Percentiles rank a stretch among this genome's conserved stretches.
These are phyloP conservation scores for Trichoderma orchidacearum DNA, from an alignment of 495 filamentous ascomycete species.

Conservation along the genomic window DNA sequence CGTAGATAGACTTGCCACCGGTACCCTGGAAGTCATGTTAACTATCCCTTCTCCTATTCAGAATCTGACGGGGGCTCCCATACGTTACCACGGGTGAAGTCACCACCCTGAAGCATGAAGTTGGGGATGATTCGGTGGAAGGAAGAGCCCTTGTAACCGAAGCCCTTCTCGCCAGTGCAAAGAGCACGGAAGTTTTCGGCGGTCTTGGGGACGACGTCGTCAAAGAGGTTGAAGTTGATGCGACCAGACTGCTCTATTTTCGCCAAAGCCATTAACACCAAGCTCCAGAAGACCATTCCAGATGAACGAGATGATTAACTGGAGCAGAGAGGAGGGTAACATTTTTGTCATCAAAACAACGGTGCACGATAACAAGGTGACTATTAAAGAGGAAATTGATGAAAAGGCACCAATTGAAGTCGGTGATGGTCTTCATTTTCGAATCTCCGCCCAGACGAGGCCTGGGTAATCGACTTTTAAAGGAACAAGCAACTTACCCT, in stretches of 20 bases:
- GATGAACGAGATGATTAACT: not conserved
- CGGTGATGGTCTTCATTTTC: too few relatives aligned
- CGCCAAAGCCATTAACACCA: conserved; percentile 3
- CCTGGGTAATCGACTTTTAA: too few relatives aligned
- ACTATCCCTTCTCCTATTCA: not conserved
- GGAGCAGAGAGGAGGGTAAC: not conserved
- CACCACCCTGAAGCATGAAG: conserved; percentile 99
- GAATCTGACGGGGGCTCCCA: conserved; percentile 14
- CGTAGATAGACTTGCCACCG: conserved; percentile 78
- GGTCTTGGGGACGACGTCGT: conserved; percentile 79
- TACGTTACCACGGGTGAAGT: conserved; percentile 94
- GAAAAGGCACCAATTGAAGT: too few relatives aligned
- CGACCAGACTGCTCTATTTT: conserved; percentile 61
- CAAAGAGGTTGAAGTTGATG: conserved; percentile 84
- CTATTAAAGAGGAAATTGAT: too few relatives aligned
- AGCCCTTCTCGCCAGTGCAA: conserved; percentile 86
- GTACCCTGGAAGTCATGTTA: conserved; percentile 45
- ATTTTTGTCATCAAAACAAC: too few relatives aligned
- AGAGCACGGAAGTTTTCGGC: conserved; percentile 89
- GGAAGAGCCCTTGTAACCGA: conserved; percentile 62
- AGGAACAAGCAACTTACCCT: too few relatives aligned
- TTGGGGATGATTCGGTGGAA: conserved; percentile 94
- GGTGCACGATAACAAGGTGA: too few relatives aligned
- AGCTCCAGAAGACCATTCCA: conserved; percentile 3
- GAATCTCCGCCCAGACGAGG: too few relatives aligned